A percentile compares a stretch with the other conserved stretches of the same genome.
These are phyloP conservation scores for Crithidia mellificae DNA, from an alignment of 208 protist genomes.

Conservation along the genomic window DNA sequence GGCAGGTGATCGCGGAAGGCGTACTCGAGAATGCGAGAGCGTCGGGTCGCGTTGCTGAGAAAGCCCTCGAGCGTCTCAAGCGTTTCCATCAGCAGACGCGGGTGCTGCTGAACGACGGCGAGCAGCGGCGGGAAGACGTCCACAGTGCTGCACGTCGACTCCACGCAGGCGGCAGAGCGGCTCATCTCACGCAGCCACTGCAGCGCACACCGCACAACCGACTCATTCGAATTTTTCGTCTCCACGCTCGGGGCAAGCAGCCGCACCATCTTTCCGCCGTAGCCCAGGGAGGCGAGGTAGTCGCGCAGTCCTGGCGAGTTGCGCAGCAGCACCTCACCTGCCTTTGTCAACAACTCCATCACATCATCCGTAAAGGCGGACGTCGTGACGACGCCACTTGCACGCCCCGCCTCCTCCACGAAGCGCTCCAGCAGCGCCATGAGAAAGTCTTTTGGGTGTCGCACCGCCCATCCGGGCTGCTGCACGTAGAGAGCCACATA, in stretches of 20 bases:
- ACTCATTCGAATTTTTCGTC: background rate
- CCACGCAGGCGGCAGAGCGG: slow-evolving; percentile 57
- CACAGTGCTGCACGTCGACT: slow-evolving; percentile 44
- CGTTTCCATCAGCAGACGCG: slow-evolving; percentile 32
- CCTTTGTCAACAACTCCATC: slow-evolving; percentile 56
- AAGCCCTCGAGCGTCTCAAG: slow-evolving; percentile 66
- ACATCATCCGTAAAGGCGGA: slow-evolving; percentile 1
- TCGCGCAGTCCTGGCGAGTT: slow-evolving; percentile 54
- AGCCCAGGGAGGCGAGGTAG: slow-evolving; percentile 68
- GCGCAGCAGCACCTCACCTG: slow-evolving; percentile 48
- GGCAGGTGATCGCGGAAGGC: slow-evolving; percentile 50
- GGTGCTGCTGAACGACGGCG: slow-evolving; percentile 34
- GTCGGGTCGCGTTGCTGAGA: slow-evolving; percentile 43
- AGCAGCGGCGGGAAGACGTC: slow-evolving; percentile 55
- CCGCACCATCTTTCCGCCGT: slow-evolving; percentile 61
- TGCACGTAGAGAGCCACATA: slow-evolving; percentile 80
- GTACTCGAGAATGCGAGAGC: slow-evolving; percentile 33
- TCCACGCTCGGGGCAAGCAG: slow-evolving; percentile 21
- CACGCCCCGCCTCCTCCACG: slow-evolving; percentile 29
- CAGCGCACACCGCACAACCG: slow-evolving; percentile 31
- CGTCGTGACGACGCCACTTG: background rate
- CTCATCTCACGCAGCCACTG: slow-evolving; percentile 65
- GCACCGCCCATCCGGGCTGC: slow-evolving; percentile 80
- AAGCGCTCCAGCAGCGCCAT: slow-evolving; percentile 67
- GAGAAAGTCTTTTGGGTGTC: slow-evolving; percentile 84